Evolutionary conservation across 1,139 yeast genomes (phyloP).

Genomic region (Suhomyces terraborum): DNA sequence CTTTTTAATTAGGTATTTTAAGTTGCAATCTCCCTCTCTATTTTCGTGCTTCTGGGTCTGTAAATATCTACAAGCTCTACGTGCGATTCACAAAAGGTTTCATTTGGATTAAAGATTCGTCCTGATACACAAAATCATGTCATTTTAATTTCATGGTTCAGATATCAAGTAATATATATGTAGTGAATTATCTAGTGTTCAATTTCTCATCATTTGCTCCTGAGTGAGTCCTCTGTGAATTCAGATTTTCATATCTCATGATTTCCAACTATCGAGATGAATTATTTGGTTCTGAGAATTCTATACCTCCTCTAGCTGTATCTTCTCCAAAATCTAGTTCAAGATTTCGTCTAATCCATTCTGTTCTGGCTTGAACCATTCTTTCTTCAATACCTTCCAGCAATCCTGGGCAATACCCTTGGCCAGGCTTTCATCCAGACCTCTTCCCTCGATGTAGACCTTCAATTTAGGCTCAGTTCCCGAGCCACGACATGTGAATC

Average conservation of each 20-base stretch:
- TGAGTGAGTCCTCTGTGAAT: background rate
- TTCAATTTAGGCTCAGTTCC: conserved; percentile 97
- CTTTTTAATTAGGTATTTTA: too few species aligned
- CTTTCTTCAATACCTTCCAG: conserved; percentile 60
- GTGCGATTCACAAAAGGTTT: too few species aligned
- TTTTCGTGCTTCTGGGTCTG: too few species aligned
- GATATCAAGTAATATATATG: too few species aligned
- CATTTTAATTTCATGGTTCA: too few species aligned
- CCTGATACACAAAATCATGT: too few species aligned
- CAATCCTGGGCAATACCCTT: conserved; percentile 54
- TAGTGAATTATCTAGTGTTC: too few species aligned
- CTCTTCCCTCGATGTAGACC: conserved; percentile 80
- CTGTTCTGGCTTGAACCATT: conserved; percentile 63
- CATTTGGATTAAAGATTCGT: too few species aligned
- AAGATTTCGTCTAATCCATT: conserved; percentile 40
- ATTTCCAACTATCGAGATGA: background rate
- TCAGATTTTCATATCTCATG: background rate
- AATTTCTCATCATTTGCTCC: background rate
- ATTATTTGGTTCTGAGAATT: background rate
- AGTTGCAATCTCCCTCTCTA: too few species aligned
- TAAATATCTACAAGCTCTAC: too few species aligned
- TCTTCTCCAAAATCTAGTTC: conserved; percentile 8
- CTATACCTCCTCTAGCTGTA: background rate
- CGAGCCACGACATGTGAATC: conserved; percentile 89
- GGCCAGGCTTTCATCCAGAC: conserved; percentile 46